phyloP scores from a whole-genome alignment of 2,329 filamentous ascomycete species.

The Penicillium decumbens region DNA sequence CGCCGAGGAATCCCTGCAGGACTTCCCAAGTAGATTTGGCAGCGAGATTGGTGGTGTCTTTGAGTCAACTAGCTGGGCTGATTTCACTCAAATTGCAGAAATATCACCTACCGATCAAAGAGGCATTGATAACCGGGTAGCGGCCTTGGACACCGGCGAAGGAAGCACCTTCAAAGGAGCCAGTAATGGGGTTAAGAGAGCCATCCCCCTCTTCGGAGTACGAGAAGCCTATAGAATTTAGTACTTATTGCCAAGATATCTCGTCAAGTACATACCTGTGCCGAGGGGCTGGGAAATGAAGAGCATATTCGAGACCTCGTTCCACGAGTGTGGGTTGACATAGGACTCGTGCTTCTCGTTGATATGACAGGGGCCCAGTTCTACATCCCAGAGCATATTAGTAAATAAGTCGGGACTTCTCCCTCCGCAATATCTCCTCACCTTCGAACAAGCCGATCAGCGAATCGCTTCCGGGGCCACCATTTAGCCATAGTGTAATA shows the following conservation, averaged over 20 bases:
- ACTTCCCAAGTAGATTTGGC: slow-evolving; percentile 54
- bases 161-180: slow-evolving; percentile 44
- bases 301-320: slow-evolving; percentile 56
- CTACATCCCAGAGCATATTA: slow-evolving; percentile 24
- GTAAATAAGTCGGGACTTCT: not conserved
- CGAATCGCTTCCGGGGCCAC: slow-evolving; percentile 41
- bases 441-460: slow-evolving; percentile 43
- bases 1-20: slow-evolving; percentile 52
- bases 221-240: slow-evolving; percentile 29
- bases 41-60: slow-evolving; percentile 54
- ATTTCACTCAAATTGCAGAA: not conserved
- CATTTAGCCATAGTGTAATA: slow-evolving; percentile 43
- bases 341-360: slow-evolving; percentile 43
- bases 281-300: slow-evolving; percentile 61
- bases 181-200: slow-evolving; percentile 43
- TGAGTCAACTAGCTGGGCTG: not conserved
- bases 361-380: slow-evolving; percentile 44
- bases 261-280: slow-evolving; percentile 39
- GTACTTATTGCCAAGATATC: not conserved
- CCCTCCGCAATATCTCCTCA: slow-evolving; percentile 12
- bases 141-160: slow-evolving; percentile 44
- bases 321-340: slow-evolving; percentile 58
- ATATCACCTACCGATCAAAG: slow-evolving; percentile 36
- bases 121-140: slow-evolving; percentile 49
- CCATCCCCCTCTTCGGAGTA: slow-evolving; percentile 36